A percentile compares a stretch with the other conserved stretches of the same genome.
Conservation (phyloP, 768 basidiomycete genomes). For the Trametes villosa region DNA sequence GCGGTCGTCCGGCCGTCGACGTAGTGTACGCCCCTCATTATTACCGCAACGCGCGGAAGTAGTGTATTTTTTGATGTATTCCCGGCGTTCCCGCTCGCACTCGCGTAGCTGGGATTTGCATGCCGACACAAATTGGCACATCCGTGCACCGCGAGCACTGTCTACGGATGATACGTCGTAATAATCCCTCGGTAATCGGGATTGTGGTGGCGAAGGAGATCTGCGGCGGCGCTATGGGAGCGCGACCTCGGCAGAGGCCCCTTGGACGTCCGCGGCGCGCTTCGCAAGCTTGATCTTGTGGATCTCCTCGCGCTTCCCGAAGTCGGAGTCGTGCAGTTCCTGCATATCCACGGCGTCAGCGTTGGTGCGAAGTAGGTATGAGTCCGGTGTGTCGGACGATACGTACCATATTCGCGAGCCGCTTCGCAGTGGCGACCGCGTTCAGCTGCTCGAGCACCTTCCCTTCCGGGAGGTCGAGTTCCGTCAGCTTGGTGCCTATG, state of each 20-base stretch:
- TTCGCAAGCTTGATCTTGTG: constrained; percentile 63
- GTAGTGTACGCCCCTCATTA: too few relatives aligned
- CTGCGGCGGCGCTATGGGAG: neutral
- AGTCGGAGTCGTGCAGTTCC: constrained; percentile 87
- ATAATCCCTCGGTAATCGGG: too few relatives aligned
- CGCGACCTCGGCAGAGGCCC: neutral
- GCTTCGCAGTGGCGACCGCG: constrained; percentile 88
- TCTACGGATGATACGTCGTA: too few relatives aligned
- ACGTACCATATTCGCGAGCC: constrained; percentile 90
- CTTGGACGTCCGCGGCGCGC: constrained; percentile 30
- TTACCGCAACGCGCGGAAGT: too few relatives aligned
- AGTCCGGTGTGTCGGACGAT: neutral
- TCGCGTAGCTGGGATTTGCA: too few relatives aligned
- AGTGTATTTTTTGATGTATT: too few relatives aligned
- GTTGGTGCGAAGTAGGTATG: too few relatives aligned
- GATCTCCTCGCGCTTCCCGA: constrained; percentile 87
- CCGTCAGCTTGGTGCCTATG: constrained; percentile 73
- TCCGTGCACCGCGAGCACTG: too few relatives aligned
- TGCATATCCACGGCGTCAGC: constrained; percentile 32
- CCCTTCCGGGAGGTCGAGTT: constrained; percentile 77
- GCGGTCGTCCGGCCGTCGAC: too few relatives aligned
- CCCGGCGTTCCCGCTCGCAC: too few relatives aligned
- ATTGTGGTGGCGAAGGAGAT: too few relatives aligned
- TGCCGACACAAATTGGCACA: too few relatives aligned
- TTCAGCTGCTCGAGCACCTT: constrained; percentile 86